Evolutionary conservation across 1,284 basidiomycete species (phyloP), one percentile per base, ranked within the genome.

Genomic region (Ceratobasidium sp.): DNA sequence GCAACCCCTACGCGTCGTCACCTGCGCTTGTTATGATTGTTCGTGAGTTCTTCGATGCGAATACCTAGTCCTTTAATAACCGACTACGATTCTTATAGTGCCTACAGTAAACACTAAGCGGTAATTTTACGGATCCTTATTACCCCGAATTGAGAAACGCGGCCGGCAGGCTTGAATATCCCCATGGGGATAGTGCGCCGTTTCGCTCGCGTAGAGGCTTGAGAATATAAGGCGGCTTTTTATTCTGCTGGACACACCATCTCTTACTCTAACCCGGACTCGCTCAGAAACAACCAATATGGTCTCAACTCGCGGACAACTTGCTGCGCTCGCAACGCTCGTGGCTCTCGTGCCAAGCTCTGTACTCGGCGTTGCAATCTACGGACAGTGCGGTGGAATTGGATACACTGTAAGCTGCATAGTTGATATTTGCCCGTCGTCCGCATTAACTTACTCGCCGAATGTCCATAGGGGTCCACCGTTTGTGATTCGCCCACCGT

Each of bases 331-430:
- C 29, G 62, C 27, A 8, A 47, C 62, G 1, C 29, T 64, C 15
- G 47, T 64, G 14, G 62, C 62, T 7, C 62, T 64, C 17, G 22
- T 64, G 27, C 62, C 62, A n/a, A 27, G 33, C 2, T 29, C 47
- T 22, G 62, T 47, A 29, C 31, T 64, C 17, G 62, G 44, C 8
- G 62, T 64, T 31, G 44, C 62, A 33, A 27, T 64, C 47, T 64
- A 45, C 11, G 62, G 47, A 44, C 65, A 71, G 41, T 71, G 67
- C 44, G 67, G 67, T 57, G 67, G 67, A 44, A 59, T 59, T 45
- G 67, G 67, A 24, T 71, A 17, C 5, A 59, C 24, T 29, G 67
- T 64, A 31, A 64, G 62, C 50, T 9, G 17, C 24, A 11, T 22
- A 45, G 41, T 33, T 24, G n/a, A 33, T 33, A 56, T 11, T 27